Percentiles rank a stretch among this genome's conserved stretches.
Evolutionary conservation across 2,329 filamentous ascomycete species (phyloP).

Genomic region (Colletotrichum cuscutae): DNA sequence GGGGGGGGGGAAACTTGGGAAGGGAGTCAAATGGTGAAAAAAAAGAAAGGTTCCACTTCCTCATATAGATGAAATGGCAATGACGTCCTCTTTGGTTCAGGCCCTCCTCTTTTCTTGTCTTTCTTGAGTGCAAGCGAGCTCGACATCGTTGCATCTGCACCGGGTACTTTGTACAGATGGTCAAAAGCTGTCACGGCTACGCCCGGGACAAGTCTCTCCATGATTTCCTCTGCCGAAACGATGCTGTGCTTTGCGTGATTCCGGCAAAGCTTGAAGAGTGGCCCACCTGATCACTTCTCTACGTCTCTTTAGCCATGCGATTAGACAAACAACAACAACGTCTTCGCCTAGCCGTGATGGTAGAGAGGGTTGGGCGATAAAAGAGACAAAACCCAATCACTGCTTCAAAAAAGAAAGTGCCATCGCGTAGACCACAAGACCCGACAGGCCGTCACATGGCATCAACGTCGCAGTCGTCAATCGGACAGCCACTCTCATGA

Average conservation of each 20-base stretch:
- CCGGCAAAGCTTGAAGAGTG: neutral
- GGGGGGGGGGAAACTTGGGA: neutral
- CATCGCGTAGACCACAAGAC: neutral
- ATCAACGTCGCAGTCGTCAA: slow-evolving; percentile 25
- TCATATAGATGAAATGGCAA: slow-evolving; percentile 21
- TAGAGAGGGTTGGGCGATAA: neutral
- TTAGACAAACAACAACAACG: too few species aligned
- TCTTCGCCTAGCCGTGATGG: neutral
- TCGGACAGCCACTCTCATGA: slow-evolving; percentile 13
- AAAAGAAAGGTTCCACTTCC: slow-evolving; percentile 3
- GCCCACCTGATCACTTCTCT: neutral
- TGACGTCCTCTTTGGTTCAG: neutral
- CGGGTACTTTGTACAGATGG: too few species aligned
- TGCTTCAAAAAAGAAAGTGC: neutral
- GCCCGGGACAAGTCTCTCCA: neutral
- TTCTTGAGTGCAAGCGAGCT: neutral
- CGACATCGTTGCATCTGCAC: neutral
- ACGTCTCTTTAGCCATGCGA: neutral
- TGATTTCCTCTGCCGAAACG: neutral
- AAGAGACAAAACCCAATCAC: neutral
- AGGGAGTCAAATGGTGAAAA: neutral
- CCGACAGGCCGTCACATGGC: slow-evolving; percentile 13
- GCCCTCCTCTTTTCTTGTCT: neutral
- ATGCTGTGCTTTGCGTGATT: too few species aligned
- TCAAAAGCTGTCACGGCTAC: neutral